Conservation (phyloP, 1,284 basidiomycete species). For the Ustilago nuda region DNA sequence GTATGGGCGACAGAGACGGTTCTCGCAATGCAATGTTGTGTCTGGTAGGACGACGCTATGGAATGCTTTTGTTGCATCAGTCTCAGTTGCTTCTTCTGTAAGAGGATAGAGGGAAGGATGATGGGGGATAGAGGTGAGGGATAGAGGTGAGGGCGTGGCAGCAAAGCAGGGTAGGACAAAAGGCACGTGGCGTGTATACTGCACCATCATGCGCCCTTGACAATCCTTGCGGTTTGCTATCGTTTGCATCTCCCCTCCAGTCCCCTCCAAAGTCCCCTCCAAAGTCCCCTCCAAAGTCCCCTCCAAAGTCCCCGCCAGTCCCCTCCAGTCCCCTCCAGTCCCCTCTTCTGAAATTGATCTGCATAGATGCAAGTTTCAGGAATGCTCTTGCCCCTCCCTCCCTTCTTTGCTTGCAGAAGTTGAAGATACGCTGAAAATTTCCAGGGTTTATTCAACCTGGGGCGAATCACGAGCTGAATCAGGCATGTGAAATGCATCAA, state of each 20-base stretch:
- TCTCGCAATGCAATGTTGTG: not conserved
- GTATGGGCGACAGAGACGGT: too few relatives aligned
- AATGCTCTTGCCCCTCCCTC: not conserved
- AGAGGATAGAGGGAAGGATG: not conserved
- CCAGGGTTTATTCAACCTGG: too few relatives aligned
- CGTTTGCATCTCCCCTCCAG: not conserved
- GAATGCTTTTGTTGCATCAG: slow-evolving; percentile 2
- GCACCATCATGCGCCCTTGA: not conserved
- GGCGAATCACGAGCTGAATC: too few relatives aligned
- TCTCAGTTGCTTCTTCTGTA: not conserved
- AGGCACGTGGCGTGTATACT: slow-evolving; percentile 16
- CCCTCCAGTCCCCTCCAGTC: too few relatives aligned
- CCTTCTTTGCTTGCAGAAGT: not conserved
- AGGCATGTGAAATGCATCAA: too few relatives aligned
- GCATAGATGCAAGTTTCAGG: slow-evolving; percentile 1
- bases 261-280: too few relatives aligned
- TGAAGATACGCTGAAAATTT: too few relatives aligned
- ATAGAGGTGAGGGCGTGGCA: not conserved
- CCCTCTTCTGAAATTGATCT: not conserved
- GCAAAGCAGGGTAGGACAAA: not conserved
- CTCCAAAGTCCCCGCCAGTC: too few relatives aligned
- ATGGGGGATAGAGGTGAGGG: not conserved
- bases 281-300: too few relatives aligned
- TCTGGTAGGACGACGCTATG: slow-evolving; percentile 6
- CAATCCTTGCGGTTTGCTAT: not conserved